A percentile compares a stretch with the other conserved stretches of the same genome.
Evolutionary conservation across 331 rosid genomes (phyloP).

Genomic region (Saraca asoca): DNA sequence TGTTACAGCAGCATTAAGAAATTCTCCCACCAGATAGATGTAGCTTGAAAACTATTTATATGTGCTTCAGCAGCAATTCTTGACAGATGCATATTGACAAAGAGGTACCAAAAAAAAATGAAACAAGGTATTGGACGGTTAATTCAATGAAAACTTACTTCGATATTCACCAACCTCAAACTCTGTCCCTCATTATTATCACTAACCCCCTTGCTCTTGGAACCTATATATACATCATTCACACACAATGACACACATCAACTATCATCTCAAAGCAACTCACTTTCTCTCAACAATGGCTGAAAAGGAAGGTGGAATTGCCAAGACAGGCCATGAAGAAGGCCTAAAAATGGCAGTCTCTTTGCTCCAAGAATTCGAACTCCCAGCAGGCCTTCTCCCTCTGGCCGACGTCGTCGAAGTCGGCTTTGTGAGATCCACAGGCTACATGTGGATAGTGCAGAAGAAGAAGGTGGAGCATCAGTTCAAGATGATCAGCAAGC

Average conservation of each 20-base stretch:
- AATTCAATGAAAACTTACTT: too few species aligned
- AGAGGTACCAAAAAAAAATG: too few species aligned
- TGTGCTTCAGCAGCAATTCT: too few species aligned
- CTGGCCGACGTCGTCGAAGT: conserved; percentile 67
- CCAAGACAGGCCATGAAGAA: conserved; percentile 72
- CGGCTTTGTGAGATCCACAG: conserved; percentile 64
- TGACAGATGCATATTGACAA: too few species aligned
- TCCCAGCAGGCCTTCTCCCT: conserved; percentile 81
- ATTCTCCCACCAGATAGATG: too few species aligned
- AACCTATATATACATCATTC: too few species aligned
- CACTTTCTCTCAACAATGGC: conserved; percentile 39
- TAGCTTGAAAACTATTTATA: too few species aligned
- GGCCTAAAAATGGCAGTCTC: conserved; percentile 56
- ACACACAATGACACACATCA: conserved; percentile 1
- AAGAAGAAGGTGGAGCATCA: conserved; percentile 81
- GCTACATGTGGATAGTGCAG: conserved; percentile 87
- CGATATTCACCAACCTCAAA: too few species aligned
- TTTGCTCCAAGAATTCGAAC: conserved; percentile 65
- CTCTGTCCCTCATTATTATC: too few species aligned
- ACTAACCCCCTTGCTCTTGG: too few species aligned
- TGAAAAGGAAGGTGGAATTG: conserved; percentile 73
- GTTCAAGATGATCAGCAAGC: conserved; percentile 70
- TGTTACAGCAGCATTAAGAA: too few species aligned
- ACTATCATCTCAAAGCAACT: neutral
- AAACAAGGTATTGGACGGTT: too few species aligned